Conservation (phyloP, 2,329 filamentous ascomycete species). For the Ophiobolus disseminans region DNA sequence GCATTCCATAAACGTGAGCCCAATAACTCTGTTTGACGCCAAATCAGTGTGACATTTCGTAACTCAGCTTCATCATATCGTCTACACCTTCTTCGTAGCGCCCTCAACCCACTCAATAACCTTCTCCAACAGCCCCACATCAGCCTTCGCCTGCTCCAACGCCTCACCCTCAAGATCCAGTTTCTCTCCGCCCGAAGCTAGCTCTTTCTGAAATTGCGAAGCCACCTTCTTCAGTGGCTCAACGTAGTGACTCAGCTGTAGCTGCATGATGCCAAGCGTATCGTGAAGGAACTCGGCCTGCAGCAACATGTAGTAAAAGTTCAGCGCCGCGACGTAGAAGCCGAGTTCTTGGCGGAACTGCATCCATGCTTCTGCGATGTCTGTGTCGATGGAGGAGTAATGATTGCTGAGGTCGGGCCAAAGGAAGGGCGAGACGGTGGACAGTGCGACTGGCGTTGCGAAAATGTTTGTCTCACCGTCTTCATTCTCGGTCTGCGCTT, state of each 20-base stretch:
- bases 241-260: constrained; percentile 54
- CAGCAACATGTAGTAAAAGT: constrained; percentile 65
- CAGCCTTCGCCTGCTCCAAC: constrained; percentile 41
- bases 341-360: constrained; percentile 60
- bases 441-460: constrained; percentile 55
- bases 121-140: constrained; percentile 46
- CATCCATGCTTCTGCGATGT: constrained; percentile 44
- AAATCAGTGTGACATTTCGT: too few relatives aligned
- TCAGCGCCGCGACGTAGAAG: constrained; percentile 63
- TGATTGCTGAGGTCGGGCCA: constrained; percentile 58
- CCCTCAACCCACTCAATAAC: constrained; percentile 40
- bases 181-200: constrained; percentile 45
- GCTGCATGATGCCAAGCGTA: constrained; percentile 54
- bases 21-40: too few relatives aligned
- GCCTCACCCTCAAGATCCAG: constrained; percentile 47
- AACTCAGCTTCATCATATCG: too few relatives aligned
- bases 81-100: constrained; percentile 15
- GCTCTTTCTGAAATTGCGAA: constrained; percentile 45
- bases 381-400: constrained; percentile 38
- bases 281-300: constrained; percentile 57
- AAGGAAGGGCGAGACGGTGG: constrained; percentile 58
- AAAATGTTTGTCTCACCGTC: constrained; percentile 48
- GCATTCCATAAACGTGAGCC: too few relatives aligned
- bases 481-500: constrained; percentile 18
- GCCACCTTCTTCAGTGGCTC: constrained; percentile 51